A percentile compares a stretch with the other conserved stretches of the same genome.
Evolutionary conservation across 1,284 basidiomycete genomes (phyloP).

Genomic region (Melampsora americana): DNA sequence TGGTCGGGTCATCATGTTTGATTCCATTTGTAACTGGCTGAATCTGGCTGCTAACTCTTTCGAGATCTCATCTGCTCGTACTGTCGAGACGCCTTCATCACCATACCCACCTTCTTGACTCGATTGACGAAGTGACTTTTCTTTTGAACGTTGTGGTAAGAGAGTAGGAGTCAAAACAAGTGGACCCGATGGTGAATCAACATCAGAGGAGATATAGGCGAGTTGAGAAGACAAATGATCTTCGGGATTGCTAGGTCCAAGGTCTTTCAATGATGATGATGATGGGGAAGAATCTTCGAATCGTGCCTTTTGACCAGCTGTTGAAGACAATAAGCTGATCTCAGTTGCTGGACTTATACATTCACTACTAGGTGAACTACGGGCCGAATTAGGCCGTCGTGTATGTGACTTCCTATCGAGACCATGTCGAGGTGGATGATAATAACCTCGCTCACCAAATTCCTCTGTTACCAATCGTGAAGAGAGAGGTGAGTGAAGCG

Average conservation of each 20-base stretch:
- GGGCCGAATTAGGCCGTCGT: conserved; percentile 6
- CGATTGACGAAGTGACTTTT: neutral
- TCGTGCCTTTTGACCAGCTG: neutral
- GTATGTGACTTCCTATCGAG: neutral
- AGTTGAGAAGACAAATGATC: neutral
- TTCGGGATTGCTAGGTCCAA: neutral
- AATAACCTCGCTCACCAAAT: conserved; percentile 4
- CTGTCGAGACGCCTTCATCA: conserved; percentile 10
- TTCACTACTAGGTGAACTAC: conserved; percentile 13
- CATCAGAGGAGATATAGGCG: neutral
- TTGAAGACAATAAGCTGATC: neutral
- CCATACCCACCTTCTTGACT: conserved; percentile 2
- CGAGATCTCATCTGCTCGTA: neutral
- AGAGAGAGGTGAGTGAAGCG: conserved; percentile 10
- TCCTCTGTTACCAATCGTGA: conserved; percentile 2
- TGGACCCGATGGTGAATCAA: neutral
- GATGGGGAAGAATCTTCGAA: neutral
- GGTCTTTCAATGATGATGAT: neutral
- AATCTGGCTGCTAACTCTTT: neutral
- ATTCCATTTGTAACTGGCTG: neutral
- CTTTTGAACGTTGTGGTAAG: neutral
- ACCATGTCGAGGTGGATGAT: neutral
- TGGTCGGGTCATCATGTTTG: neutral
- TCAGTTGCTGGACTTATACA: conserved; percentile 13
- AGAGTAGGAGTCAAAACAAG: neutral